These are phyloP conservation scores for Hortaea werneckii DNA, from an alignment of 2,329 filamentous ascomycete genomes.

Conservation along the genomic window DNA sequence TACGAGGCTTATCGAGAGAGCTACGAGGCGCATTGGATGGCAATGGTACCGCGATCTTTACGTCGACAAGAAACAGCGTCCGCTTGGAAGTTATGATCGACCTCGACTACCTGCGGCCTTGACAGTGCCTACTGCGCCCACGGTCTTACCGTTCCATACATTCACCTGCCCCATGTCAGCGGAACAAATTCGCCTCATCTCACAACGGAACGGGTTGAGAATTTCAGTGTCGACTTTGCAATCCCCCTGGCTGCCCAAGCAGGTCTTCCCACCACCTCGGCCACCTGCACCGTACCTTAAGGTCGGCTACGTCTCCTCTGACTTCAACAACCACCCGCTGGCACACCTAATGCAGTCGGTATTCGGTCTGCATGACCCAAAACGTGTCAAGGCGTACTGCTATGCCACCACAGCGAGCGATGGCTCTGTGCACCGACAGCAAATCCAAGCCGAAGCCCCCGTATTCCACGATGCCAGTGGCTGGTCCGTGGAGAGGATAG, in stretches of 20 bases:
- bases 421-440: conserved; percentile 74
- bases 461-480: conserved; percentile 79
- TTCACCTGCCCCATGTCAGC: conserved; percentile 92
- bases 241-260: conserved; percentile 72
- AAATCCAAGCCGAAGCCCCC: conserved; percentile 88
- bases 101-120: conserved; percentile 64
- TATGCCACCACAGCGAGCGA: conserved; percentile 93
- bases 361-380: conserved; percentile 75
- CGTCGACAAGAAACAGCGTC: conserved; percentile 48
- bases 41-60: conserved; percentile 83
- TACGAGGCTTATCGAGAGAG: conserved; percentile 73
- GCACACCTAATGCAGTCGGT: conserved; percentile 98
- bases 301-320: conserved; percentile 91
- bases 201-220: conserved; percentile 83
- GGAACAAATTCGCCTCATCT: conserved; percentile 85
- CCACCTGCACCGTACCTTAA: conserved; percentile 78
- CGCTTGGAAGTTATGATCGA: conserved; percentile 53
- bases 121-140: conserved; percentile 76
- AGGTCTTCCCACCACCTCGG: conserved; percentile 73
- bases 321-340: conserved; percentile 97
- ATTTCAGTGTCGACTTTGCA: conserved; percentile 86
- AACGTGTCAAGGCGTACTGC: conserved; percentile 73
- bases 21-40: conserved; percentile 66
- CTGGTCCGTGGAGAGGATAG: conserved; percentile 75
- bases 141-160: conserved; percentile 92